These are phyloP conservation scores for Lepiota brunneoincarnata DNA, from an alignment of 768 basidiomycete species.

Conservation along the genomic window DNA sequence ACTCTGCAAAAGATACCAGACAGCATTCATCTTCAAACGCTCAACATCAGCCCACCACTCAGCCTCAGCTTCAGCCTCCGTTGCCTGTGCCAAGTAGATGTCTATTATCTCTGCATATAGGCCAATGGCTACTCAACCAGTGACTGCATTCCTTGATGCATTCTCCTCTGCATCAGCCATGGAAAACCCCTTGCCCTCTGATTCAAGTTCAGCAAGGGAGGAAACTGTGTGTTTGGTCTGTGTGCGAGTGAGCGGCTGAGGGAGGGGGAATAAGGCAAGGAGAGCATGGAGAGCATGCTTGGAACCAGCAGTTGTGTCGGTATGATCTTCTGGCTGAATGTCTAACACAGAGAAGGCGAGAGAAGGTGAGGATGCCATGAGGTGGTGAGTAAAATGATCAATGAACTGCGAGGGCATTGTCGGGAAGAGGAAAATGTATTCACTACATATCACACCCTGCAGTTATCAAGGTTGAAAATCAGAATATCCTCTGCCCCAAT, in stretches of 20 bases:
- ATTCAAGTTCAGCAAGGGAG: constrained; percentile 26
- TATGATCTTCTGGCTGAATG: neutral
- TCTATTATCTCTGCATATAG: constrained; percentile 69
- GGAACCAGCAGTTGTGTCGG: constrained; percentile 7
- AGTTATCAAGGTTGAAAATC: constrained; percentile 89
- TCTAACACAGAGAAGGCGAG: constrained; percentile 13
- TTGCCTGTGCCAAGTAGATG: constrained; percentile 61
- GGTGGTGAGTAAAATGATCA: constrained; percentile 32
- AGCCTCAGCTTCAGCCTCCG: constrained; percentile 69
- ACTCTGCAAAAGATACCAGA: constrained; percentile 80
- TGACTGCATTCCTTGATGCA: constrained; percentile 39
- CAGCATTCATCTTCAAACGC: constrained; percentile 51
- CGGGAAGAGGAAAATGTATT: neutral
- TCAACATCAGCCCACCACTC: constrained; percentile 84
- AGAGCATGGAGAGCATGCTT: constrained; percentile 36
- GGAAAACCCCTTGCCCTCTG: neutral
- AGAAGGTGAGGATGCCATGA: constrained; percentile 23
- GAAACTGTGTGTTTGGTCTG: constrained; percentile 24
- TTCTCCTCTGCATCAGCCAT: constrained; percentile 29
- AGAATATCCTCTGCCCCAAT: constrained; percentile 91
- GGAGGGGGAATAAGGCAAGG: constrained; percentile 34
- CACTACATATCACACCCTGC: constrained; percentile 62
- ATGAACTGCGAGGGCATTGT: constrained; percentile 39
- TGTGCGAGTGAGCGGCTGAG: constrained; percentile 20
- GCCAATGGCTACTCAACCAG: constrained; percentile 48